Base-by-base conservation (phyloP, 257 asterid species). In the Solanum bukasovii region DNA sequence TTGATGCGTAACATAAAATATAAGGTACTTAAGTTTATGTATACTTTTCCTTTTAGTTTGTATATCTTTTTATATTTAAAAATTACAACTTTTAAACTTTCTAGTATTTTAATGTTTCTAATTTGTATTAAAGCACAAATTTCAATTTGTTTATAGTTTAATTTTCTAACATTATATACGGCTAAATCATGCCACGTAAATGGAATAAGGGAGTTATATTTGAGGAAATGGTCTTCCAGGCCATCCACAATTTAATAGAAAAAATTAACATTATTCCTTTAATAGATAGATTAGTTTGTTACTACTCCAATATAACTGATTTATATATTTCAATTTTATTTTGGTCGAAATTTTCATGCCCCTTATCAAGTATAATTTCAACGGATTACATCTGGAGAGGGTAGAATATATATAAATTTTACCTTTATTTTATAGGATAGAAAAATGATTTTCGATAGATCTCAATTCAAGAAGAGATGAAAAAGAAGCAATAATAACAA, bases 331-430 rank as follows among this genome's bases (percentile, higher is more conserved):
- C 25, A 8, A 20, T 59, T 59, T 59, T 59, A 20, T 6, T 59
- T 59, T 59, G 25, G 25, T 59, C 12, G 12, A 59, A 20, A 20
- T 59, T 59, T 59, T 20, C 67, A 0, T 59, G 1, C 25, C 0
- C 63, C 9, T 6, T 16, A 52, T 16, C 4, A 52, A 18, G 63
- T 52, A 52, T 18, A 16, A 1, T 52, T 52, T 0, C 23, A 3
- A 16, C 0, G 23, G 63, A 52, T 52, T 0, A 52, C 9, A 56
- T 56, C 0, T 20, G 2, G n/a, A 20, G 1, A 18, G 1, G 0
- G 0, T 56, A 56, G 0, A 56, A 0, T 56, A 56, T 56, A 7
- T 0, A 56, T 7, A 7, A 56, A 2, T 7, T 56, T 56, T 56
- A 56, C 2, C 4, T 34, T 34, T 34, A 34, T 5, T 5, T 34